These are phyloP conservation scores for Penstemon davidsonii DNA, from an alignment of 257 asterid species.

Conservation along the genomic window DNA sequence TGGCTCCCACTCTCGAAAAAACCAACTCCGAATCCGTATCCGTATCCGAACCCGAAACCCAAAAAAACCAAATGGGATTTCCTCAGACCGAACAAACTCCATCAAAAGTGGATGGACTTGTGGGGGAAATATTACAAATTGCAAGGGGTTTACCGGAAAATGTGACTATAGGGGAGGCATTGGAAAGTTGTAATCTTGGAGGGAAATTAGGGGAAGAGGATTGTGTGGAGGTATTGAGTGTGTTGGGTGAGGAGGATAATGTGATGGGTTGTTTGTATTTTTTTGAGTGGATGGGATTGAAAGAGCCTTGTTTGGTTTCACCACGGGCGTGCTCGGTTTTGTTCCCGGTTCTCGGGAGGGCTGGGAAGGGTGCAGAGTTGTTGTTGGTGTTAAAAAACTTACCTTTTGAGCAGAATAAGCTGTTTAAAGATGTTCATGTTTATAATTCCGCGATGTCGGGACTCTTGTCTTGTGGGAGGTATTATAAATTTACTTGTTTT, in stretches of 20 bases:
- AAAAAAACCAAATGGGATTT: not conserved
- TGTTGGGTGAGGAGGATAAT: constrained; percentile 60
- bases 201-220: constrained; percentile 60
- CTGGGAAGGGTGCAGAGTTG: constrained; percentile 66
- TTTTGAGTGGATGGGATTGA: constrained; percentile 91
- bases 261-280: constrained; percentile 66
- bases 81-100: constrained; percentile 25
- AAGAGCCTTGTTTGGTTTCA: constrained; percentile 67
- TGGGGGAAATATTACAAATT: constrained; percentile 50
- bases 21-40: constrained; percentile 26
- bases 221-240: constrained; percentile 65
- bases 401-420: constrained; percentile 51
- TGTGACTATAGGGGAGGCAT: constrained; percentile 71
- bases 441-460: constrained; percentile 86
- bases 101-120: constrained; percentile 43
- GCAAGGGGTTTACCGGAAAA: constrained; percentile 60
- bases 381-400: constrained; percentile 63
- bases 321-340: constrained; percentile 70
- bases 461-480: constrained; percentile 69
- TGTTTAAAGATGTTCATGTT: constrained; percentile 66
- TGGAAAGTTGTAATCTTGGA: constrained; percentile 50
- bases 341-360: constrained; percentile 69
- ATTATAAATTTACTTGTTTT: constrained; percentile 17
- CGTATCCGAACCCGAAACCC: not conserved
- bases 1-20: constrained; percentile 42